Percentiles rank a stretch among this genome's conserved stretches.
Evolutionary conservation across 2,329 filamentous ascomycete species (phyloP).

Genomic region (Colletotrichum eremochloae): DNA sequence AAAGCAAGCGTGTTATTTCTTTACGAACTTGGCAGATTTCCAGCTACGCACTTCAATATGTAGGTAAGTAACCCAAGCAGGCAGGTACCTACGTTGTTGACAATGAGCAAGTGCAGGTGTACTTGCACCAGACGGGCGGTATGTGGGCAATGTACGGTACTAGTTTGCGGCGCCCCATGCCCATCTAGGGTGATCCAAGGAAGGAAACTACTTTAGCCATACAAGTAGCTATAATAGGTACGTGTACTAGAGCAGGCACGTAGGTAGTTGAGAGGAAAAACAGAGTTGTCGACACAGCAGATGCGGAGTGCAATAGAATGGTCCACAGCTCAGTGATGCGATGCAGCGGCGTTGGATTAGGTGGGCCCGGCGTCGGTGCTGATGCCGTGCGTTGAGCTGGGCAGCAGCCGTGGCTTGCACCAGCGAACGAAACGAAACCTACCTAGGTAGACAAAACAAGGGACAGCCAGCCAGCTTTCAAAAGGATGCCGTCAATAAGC

Average conservation of each 20-base stretch:
- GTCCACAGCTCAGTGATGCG: not conserved
- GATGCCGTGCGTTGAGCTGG: constrained; percentile 24
- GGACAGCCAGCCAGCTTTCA: not conserved
- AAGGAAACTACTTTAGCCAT: not conserved
- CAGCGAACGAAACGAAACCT: constrained; percentile 32
- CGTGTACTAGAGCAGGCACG: not conserved
- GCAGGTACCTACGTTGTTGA: no score
- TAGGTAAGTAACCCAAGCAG: no score
- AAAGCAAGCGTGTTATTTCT: constrained; percentile 1
- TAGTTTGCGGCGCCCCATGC: no score
- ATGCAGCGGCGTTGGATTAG: no score
- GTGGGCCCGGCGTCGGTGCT: constrained; percentile 23
- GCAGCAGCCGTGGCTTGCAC: constrained; percentile 22
- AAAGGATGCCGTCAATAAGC: constrained; percentile 26
- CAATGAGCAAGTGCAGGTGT: no score
- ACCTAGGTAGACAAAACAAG: not conserved
- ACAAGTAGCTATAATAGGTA: not conserved
- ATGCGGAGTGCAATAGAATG: constrained; percentile 1
- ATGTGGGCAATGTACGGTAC: no score
- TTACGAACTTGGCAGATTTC: not conserved
- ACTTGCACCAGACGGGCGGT: no score
- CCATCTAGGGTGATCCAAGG: no score
- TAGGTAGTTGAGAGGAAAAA: not conserved
- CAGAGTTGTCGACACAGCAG: constrained; percentile 2
- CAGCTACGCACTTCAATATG: no score